Evolutionary conservation across 1,139 yeast species (phyloP).

Genomic region (Nakaseomyces nivariensis): DNA sequence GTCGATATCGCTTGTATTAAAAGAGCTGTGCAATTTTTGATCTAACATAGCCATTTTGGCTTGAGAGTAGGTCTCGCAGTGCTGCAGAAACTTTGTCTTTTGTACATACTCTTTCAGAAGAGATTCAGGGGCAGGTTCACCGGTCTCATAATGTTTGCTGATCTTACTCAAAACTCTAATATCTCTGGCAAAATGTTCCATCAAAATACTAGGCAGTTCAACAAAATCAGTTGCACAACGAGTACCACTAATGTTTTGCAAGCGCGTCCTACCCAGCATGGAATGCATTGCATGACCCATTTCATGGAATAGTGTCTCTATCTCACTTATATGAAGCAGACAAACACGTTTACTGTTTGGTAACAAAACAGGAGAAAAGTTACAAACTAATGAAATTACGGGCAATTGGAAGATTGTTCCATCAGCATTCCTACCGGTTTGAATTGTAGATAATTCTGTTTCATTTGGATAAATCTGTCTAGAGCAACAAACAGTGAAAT

Average conservation of each 20-base stretch:
- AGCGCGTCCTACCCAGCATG: conserved; percentile 81
- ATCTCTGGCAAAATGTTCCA: conserved; percentile 88
- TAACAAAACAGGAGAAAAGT: conserved; percentile 42
- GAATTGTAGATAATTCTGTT: conserved; percentile 32
- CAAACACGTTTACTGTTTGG: conserved; percentile 27
- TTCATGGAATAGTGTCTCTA: conserved; percentile 91
- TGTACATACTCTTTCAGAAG: conserved; percentile 43
- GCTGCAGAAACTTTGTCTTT: conserved; percentile 46
- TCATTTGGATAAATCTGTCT: conserved; percentile 55
- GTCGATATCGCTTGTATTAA: conserved; percentile 15
- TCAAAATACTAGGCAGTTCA: conserved; percentile 86
- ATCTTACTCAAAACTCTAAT: conserved; percentile 63
- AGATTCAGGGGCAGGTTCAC: conserved; percentile 46
- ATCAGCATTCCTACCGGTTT: conserved; percentile 30
- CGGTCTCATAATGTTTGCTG: conserved; percentile 66
- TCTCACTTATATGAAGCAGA: conserved; percentile 62
- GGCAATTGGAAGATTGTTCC: conserved; percentile 65
- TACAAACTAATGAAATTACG: conserved; percentile 80
- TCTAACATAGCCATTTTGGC: conserved; percentile 85
- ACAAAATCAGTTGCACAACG: conserved; percentile 95
- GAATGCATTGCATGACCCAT: conserved; percentile 99
- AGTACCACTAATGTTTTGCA: conserved; percentile 91
- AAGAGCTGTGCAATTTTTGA: conserved; percentile 57
- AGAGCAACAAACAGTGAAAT: conserved; percentile 93
- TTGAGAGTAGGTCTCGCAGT: conserved; percentile 78